Base-by-base conservation (phyloP, 495 filamentous ascomycete species). In the Lichina pygmaea region DNA sequence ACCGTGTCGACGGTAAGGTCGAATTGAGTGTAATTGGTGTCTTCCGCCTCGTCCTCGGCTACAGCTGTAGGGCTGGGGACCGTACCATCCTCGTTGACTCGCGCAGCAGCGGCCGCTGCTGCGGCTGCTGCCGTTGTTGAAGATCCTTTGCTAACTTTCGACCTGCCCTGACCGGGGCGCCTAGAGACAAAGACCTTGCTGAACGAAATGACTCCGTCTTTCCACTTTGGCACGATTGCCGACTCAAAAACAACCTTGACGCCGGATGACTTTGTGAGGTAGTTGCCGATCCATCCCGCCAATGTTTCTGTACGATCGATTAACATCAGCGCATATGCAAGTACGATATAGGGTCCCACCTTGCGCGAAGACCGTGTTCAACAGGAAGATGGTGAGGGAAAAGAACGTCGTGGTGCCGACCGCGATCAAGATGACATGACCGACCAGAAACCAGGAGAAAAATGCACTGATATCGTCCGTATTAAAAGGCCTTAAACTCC, bases 211-310 rank as follows among this genome's bases (percentile, higher is more conserved):
- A 93, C 85, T 9, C 85, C 85, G 54, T 83, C 76, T 51, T 71
- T 77, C 89, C 89, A 97, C 54, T 78, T 83, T 9, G 89, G 89
- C 11, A 95, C 89, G 52, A 97, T 92, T 11, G 89, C 89, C 49
- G 84, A 94, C 58, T 97, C 89, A 55, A 97, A 97, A 17, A 97
- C 78, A 36, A 97, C 81, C 49, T 86, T 89, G n/a, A 94, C 62
- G 3, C 89, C 89, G 34, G 86, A 89, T 15, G 85, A 92, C 52
- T 81, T 79, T 3, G 89, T 97, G 6, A 97, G 66, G 58, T 95
- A 93, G 58, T 95, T 92, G 3, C 89, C 89, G 36, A 95, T 70
- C 77, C 81, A 91, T 47, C 80, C 68, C 17, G 91, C 89, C 5
- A 97, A 62, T 6, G 83, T 94, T 71, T 97, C 89, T 84, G 46